phyloP scores from a whole-genome alignment of 257 asterid species.

The Cruciata laevipes region DNA sequence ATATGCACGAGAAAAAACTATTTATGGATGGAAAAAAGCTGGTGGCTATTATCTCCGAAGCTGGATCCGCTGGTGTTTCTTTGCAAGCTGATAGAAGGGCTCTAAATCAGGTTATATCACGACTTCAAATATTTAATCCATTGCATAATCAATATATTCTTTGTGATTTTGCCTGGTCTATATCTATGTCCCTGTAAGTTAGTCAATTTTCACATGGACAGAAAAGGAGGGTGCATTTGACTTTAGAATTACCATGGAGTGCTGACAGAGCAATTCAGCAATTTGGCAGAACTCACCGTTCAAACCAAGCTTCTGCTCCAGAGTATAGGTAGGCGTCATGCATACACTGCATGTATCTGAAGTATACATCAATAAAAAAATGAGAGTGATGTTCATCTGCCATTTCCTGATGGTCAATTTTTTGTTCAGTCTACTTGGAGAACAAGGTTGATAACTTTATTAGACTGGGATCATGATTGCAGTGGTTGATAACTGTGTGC shows the following conservation, averaged over 20 bases:
- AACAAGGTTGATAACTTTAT: neutral
- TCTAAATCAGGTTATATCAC: slow-evolving; percentile 61
- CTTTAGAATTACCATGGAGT: slow-evolving; percentile 98
- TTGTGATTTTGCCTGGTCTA: neutral
- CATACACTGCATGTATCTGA: neutral
- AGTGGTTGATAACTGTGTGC: neutral
- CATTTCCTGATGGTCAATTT: neutral
- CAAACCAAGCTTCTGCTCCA: slow-evolving; percentile 98
- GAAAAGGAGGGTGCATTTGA: slow-evolving; percentile 95
- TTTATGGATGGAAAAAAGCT: slow-evolving; percentile 93
- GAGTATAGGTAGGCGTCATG: slow-evolving; percentile 61
- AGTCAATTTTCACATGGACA: slow-evolving; percentile 29
- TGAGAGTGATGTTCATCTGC: neutral
- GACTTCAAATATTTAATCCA: neutral
- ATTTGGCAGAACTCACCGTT: slow-evolving; percentile 98
- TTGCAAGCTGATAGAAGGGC: slow-evolving; percentile 98
- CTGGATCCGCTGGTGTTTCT: slow-evolving; percentile 99
- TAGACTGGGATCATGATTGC: neutral
- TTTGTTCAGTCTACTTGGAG: neutral
- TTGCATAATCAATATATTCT: neutral
- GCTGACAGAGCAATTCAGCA: slow-evolving; percentile 99
- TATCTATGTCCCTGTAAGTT: neutral
- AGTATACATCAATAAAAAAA: neutral
- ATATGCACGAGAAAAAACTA: slow-evolving; percentile 92
- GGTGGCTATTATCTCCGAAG: slow-evolving; percentile 94